Conservation (phyloP, 2,329 filamentous ascomycete species). For the Aureobasidium sp. region DNA sequence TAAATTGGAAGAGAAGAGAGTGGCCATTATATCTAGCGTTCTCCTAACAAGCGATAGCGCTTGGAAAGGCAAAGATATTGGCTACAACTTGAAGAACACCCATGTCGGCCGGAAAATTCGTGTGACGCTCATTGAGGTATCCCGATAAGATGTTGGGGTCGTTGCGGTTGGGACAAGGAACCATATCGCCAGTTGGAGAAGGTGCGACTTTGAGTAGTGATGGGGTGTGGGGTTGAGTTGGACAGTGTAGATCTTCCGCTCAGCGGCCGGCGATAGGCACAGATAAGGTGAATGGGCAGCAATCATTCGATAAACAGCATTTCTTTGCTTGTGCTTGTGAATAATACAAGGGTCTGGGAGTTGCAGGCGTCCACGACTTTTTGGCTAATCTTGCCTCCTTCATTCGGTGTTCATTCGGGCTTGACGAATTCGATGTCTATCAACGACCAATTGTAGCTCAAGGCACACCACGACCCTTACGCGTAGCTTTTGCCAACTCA, state of each 20-base stretch:
- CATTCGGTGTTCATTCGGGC: neutral
- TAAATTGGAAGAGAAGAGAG: neutral
- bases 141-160: neutral
- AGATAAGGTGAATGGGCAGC: conserved; percentile 8
- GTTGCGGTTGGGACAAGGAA: no score
- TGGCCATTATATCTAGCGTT: neutral
- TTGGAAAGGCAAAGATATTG: neutral
- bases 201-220: neutral
- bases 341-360: neutral
- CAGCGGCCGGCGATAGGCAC: conserved; percentile 6
- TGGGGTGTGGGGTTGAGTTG: conserved; percentile 10
- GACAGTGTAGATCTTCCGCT: neutral
- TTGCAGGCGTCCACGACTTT: neutral
- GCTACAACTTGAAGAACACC: neutral
- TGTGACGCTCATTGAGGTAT: neutral
- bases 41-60: neutral
- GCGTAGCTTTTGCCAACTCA: conserved; percentile 42
- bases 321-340: neutral
- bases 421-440: neutral
- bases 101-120: neutral
- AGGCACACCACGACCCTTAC: conserved; percentile 57
- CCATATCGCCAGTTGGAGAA: neutral
- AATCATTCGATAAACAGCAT: neutral
- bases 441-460: conserved; percentile 29
- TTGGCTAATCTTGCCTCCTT: neutral